phyloP scores from a whole-genome alignment of 305 asterid genomes.

The Vinca major region DNA sequence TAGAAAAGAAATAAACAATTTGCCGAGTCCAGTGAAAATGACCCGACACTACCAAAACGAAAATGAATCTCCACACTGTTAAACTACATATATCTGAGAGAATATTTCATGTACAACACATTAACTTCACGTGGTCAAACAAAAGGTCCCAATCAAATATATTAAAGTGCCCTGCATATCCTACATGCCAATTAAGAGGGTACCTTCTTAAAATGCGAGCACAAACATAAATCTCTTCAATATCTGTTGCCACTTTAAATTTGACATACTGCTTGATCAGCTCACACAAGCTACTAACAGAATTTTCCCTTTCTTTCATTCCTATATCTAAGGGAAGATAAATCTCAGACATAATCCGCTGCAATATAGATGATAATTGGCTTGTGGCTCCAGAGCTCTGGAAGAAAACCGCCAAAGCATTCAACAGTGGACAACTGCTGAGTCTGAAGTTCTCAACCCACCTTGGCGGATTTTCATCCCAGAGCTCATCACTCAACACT shows the following conservation, averaged over 20 bases:
- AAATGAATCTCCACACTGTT: not conserved
- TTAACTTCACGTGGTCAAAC: not conserved
- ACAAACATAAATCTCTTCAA: constrained; percentile 81
- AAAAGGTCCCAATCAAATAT: not conserved
- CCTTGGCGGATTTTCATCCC: constrained; percentile 75
- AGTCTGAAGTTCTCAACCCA: constrained; percentile 66
- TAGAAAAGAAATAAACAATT: not conserved
- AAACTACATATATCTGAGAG: not conserved
- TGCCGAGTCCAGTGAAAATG: not conserved
- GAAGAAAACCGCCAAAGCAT: constrained; percentile 39
- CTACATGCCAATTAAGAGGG: not conserved
- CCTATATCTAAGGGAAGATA: constrained; percentile 21
- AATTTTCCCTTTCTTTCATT: constrained; percentile 30
- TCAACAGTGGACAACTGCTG: constrained; percentile 38
- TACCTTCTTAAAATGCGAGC: constrained; percentile 68
- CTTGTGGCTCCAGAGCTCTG: constrained; percentile 31
- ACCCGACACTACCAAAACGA: not conserved
- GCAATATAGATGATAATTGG: constrained; percentile 55
- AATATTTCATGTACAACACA: no score
- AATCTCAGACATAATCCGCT: constrained; percentile 34
- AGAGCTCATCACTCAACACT: constrained; percentile 35
- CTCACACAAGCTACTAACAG: constrained; percentile 49
- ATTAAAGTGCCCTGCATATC: not conserved
- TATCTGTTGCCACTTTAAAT: constrained; percentile 54
- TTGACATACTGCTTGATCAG: constrained; percentile 65